Evolutionary conservation across 1,284 basidiomycete genomes (phyloP), one percentile per base, ranked within the genome.

Genomic region (Lignosus rhinocerotis): DNA sequence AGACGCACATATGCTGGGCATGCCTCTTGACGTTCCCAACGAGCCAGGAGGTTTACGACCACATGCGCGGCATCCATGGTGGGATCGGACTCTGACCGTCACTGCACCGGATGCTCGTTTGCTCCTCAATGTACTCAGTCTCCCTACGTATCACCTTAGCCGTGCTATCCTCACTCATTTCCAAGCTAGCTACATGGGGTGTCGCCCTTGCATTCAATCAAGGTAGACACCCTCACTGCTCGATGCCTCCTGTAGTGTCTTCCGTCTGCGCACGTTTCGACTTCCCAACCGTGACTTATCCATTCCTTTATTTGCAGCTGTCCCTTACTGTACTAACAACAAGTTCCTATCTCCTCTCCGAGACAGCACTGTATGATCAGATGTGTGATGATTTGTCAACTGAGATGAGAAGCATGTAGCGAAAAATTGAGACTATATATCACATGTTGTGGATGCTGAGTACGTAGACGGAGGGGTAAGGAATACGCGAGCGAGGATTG

Each of bases 1-100:
- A 82, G 64, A 84, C 86, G 1, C 89, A 92, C 67, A 87, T 85
- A 2, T 92, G 89, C 61, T 92, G 90, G 90, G 82, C 82, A 16
- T 92, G 89, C 68, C 66, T 87, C 67, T 72, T 78, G 69, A 87
- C 85, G 33, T 91, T 91, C 71, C 76, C 80, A 0, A 73, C 74
- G 30, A 82, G 84, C 6, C 73, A 83, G 16, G 79, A 79, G 8
- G 82, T 86, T n/a, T 86, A 86, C 60, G 75, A 77, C 0, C 84
- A 86, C 62, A 86, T 86, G 84, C 78, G 78, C 4, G 36, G 52
- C 2, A 67, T 67, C 49, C 84, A 86, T 63, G 83, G 84, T 1
- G 73, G 78, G 9, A 81, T 83, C 44, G 71, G 71, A 31, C 50
- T 51, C 14, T 51, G 30, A 48, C 16, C 7, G 25, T 30, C 9